Base-by-base conservation (phyloP, 805 yeast genomes). In the Pichia heedii region DNA sequence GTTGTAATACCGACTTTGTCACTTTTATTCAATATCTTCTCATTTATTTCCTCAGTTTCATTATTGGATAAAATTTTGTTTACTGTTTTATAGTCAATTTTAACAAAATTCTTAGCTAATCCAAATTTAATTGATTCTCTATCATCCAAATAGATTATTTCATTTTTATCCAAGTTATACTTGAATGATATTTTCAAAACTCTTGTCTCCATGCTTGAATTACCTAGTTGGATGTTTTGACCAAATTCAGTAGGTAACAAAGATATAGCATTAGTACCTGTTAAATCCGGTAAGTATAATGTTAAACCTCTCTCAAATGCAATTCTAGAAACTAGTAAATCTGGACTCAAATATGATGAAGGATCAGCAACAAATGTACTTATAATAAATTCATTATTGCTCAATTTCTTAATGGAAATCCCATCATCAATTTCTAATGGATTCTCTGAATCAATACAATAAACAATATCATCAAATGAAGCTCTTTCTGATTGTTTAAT, bases 361-460 rank as follows among this genome's bases (percentile, higher is more conserved):
- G 97, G 97, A 58, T 90, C 88, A 1, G 97, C 97, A 49, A 90
- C 76, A 58, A 84, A 95, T 2, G 87, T 70, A 26, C 81, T 73
- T 5, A 89, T 51, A 10, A 67, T 63, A 51, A 65, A 75, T 13
- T 55, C 55, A 3, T 60, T 57, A 1, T 58, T 50, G 1, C 54
- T 52, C 4, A 50, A 42, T 41, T 22, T 50, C 49, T 24, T 53
- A 18, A 90, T 66, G 1, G 96, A 77, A 22, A 90, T 70, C 38
- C 97, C 98, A 62, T 90, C 98, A 61, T 90, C 98, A 46, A 93
- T 83, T 60, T 93, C 97, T 51, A 82, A 81, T 0, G 97, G 95
- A 35, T 70, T 71, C 4, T 68, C 75, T 3, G 81, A 71, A 62
- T 93, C 98, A 46, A 90, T 86, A 62, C 97, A 88, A 58, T 78